These are phyloP conservation scores for Hericium erinaceus DNA, from an alignment of 768 basidiomycete species.

Conservation along the genomic window DNA sequence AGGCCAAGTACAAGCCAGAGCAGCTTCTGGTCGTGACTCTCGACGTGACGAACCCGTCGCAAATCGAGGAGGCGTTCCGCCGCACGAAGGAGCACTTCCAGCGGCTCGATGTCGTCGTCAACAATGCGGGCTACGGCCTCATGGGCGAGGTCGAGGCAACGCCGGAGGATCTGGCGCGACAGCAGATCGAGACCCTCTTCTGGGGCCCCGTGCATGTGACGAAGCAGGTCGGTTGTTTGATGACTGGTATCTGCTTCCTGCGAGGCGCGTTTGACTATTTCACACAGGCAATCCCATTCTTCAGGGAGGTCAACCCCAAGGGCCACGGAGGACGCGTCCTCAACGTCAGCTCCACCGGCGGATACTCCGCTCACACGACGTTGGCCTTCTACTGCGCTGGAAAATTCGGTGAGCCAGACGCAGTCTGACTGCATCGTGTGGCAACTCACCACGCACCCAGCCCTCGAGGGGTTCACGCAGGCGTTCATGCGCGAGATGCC, in stretches of 20 bases:
- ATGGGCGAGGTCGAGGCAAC: not conserved
- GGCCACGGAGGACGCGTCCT: constrained; percentile 2
- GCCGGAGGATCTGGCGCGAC: not conserved
- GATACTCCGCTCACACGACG: constrained; percentile 22
- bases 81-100: not conserved
- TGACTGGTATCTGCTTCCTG: not conserved
- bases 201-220: constrained; percentile 3
- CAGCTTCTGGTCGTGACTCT: not conserved
- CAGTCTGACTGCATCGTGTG: no score
- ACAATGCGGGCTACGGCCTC: not conserved
- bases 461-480: constrained; percentile 1
- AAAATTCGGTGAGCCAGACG: constrained; percentile 25
- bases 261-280: not conserved
- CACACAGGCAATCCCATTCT: not conserved
- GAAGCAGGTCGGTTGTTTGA: not conserved
- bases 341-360: constrained; percentile 15
- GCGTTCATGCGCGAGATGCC: constrained; percentile 2
- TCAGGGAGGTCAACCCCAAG: not conserved
- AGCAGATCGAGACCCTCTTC: not conserved
- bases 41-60: not conserved
- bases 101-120: constrained; percentile 4
- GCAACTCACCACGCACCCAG: not conserved
- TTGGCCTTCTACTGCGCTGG: constrained; percentile 25
- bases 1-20: not conserved
- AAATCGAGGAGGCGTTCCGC: not conserved